Base-by-base conservation (phyloP, 345 rosid genomes). In the Anacardium occidentale region DNA sequence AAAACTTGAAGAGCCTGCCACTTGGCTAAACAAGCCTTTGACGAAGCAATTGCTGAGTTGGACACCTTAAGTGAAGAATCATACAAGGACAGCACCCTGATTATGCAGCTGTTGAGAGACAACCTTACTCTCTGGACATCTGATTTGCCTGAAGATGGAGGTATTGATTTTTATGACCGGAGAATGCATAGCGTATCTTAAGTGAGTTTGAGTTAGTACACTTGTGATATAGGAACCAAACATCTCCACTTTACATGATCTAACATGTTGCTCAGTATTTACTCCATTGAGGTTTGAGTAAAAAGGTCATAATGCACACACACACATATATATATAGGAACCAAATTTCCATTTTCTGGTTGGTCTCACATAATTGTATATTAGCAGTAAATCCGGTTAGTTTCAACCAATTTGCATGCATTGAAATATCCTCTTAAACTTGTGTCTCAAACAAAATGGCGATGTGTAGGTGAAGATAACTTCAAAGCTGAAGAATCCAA, bases 111-210 rank as follows among this genome's bases (percentile, higher is more conserved):
- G 70, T 82, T 95, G 53, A 90, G 98, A 88, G 99, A 95, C 71
- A 95, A 95, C 80, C 99, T 95, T 82, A 92, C 99, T 34, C 92
- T 95, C 63, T 95, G 98, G 99, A 95, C 99, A 77, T 91, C 97
- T 73, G 99, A 95, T 83, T 89, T 95, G 85, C 99, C 99, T 73
- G 98, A 95, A 83, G 98, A 95, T 80, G 97, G 97, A 88, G 98
- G 98, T 92, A 75, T 37, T 40, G 34, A 25, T 29, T 10, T 40
- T 37, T 29, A 62, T 7, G 3, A 62, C 25, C 45, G 3, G 53
- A 3, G 12, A 47, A 22, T 47, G 10, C n/a, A 13, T 44, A n/a
- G 20, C 24, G 37, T n/a, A 29, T 63, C 37, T 34, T 34, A 37
- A n/a, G 24, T 64, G 48, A 45, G 40, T 40, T 12, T 58, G 6